Base-by-base conservation (phyloP, 1,284 basidiomycete species). In the Microbotryum lychnidis-dioicae region DNA sequence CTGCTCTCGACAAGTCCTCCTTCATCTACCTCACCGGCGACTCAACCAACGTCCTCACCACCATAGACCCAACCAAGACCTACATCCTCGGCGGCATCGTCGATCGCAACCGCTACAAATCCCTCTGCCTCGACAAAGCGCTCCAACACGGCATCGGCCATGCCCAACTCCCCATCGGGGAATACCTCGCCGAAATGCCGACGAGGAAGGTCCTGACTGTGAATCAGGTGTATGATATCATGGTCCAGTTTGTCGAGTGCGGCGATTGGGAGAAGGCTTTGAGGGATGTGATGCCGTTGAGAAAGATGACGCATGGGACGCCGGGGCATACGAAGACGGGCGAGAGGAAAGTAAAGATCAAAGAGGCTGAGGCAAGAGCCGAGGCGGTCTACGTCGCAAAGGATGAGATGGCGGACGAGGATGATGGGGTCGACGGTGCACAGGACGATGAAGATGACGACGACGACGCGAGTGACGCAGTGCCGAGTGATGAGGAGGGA, bases 81-180 rank as follows among this genome's bases (percentile, higher is more conserved):
- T 98, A 98, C 74, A 85, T 99, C 69, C 92, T 99, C 61, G 96
- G 96, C 42, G 96, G 94, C 18, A 88, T 99, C 67, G 89, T 89
- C 64, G 96, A 99, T 75, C 88, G 88, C 70, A 99, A 99, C 77
- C 85, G 94, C 45, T 89, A 97, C 81, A 98, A 97, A 90, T 87
- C 86, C 73, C 79, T 98, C 23, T 98, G 96, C 75, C 80, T 89
- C 58, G 81, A 90, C 74, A 96, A 94, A 77, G 91, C 96, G 2
- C 80, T 82, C 49, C 78, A 79, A 53, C 81, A 87, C 12, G 83
- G 83, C 2, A 82, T 98, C 60, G 82, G 85, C 37, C 87, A 89
- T 47, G 96, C 93, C 9, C 86, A 90, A 51, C 82, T 99, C 53
- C 96, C 96, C 1, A 97, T 99, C 58, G 88, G 89, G 18, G 85